Evolutionary conservation across 306 rosid species (phyloP).

Genomic region (Medicago ruthenica): DNA sequence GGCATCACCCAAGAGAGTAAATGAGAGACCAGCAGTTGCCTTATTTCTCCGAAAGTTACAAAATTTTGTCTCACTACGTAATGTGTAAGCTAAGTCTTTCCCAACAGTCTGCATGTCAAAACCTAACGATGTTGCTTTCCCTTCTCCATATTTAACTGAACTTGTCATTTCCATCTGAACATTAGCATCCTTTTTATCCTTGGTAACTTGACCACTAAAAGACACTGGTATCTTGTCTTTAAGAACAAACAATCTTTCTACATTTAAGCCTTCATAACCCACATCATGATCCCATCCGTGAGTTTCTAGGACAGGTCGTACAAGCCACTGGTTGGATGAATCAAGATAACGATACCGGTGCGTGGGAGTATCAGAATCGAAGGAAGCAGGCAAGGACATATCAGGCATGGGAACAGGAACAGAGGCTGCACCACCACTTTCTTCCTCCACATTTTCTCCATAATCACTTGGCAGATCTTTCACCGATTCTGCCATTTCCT

Average conservation of each 20-base stretch:
- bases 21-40: conserved; percentile 84
- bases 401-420: conserved; percentile 96
- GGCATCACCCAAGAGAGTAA: conserved; percentile 84
- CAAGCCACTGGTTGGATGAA: conserved; percentile 96
- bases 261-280: conserved; percentile 96
- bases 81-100: conserved; percentile 90
- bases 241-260: conserved; percentile 80
- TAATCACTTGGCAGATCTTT: conserved; percentile 68
- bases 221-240: conserved; percentile 79
- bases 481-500: conserved; percentile 76
- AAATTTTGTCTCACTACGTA: conserved; percentile 84
- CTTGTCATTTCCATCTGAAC: conserved; percentile 87
- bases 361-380: conserved; percentile 95
- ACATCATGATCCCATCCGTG: conserved; percentile 99
- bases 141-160: conserved; percentile 86
- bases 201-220: conserved; percentile 81
- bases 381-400: conserved; percentile 86
- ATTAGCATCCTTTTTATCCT: conserved; percentile 95
- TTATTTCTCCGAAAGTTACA: conserved; percentile 81
- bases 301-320: conserved; percentile 93
- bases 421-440: conserved; percentile 74
- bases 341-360: conserved; percentile 92
- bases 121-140: conserved; percentile 86
- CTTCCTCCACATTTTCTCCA: conserved; percentile 76
- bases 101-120: conserved; percentile 96